Percentiles rank a stretch among this genome's conserved stretches.
Conservation (phyloP, 2,329 filamentous ascomycete genomes). For the Teratosphaeria pseudoeucalypti region DNA sequence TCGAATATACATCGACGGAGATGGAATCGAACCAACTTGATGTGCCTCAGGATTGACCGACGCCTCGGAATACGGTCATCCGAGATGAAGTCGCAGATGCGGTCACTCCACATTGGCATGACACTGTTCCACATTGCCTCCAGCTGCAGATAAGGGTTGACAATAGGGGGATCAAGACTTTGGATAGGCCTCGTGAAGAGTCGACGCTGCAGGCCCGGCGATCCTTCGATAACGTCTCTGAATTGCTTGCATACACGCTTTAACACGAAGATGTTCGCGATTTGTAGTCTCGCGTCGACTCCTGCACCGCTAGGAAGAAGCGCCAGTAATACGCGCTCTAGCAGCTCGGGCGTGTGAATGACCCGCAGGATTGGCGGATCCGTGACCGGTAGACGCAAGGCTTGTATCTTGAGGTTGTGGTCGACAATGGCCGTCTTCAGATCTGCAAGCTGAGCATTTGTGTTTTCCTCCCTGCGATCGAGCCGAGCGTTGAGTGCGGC, state of each 20-base stretch:
- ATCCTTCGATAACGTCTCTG: not conserved
- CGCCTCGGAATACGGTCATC: not conserved
- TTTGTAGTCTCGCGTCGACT: not conserved
- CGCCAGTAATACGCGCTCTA: not conserved
- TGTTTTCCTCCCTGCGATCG: not conserved
- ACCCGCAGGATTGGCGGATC: not conserved
- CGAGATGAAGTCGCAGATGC: not conserved
- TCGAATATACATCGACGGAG: too few species aligned
- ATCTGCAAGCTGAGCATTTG: not conserved
- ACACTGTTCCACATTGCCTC: not conserved
- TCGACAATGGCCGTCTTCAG: not conserved
- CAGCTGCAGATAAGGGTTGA: not conserved
- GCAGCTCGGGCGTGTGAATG: not conserved
- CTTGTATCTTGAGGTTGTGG: not conserved
- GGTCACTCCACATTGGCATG: not conserved
- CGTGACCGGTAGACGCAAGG: not conserved
- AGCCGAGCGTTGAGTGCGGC: not conserved
- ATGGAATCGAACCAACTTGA: not conserved
- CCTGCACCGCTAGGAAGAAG: not conserved
- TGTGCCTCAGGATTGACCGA: not conserved
- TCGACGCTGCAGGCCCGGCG: not conserved
- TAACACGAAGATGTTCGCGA: not conserved
- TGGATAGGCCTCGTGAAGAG: not conserved
- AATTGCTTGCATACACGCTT: not conserved
- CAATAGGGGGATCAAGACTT: not conserved